Evolutionary conservation across 805 yeast genomes (phyloP).

Genomic region (Candida hungchunana): DNA sequence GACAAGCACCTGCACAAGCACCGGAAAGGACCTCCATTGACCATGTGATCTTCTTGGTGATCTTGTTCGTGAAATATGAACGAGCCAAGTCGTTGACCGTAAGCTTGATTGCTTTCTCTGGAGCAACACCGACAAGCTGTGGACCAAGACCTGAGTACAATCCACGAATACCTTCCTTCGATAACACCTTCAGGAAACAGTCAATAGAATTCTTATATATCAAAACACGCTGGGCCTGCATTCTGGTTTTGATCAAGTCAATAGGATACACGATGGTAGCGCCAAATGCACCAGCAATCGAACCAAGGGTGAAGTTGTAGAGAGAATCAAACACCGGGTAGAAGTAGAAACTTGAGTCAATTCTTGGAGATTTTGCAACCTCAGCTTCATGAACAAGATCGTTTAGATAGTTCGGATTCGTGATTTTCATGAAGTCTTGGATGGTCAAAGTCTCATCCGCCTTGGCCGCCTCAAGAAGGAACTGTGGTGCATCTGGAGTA

Average conservation of each 20-base stretch:
- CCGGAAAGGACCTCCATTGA: conserved; percentile 81
- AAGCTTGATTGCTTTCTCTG: conserved; percentile 94
- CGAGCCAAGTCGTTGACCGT: conserved; percentile 90
- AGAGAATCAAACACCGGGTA: conserved; percentile 78
- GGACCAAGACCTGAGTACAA: conserved; percentile 91
- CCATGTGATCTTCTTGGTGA: conserved; percentile 45
- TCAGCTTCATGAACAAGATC: conserved; percentile 19
- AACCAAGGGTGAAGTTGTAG: conserved; percentile 85
- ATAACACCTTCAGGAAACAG: conserved; percentile 75
- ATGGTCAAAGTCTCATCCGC: conserved; percentile 18
- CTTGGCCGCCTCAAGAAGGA: conserved; percentile 11
- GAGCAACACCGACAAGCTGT: conserved; percentile 95
- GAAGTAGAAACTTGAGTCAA: conserved; percentile 34
- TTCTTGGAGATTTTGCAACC: conserved; percentile 10
- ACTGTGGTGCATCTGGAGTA: conserved; percentile 13
- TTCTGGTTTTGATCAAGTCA: conserved; percentile 91
- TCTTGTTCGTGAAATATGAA: conserved; percentile 54
- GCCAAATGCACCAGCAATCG: conserved; percentile 96
- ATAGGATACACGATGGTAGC: conserved; percentile 98
- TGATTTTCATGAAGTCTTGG: conserved; percentile 37
- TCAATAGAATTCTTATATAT: conserved; percentile 78
- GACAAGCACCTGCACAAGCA: conserved; percentile 94
- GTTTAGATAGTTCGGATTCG: conserved; percentile 37
- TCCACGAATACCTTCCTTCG: conserved; percentile 77
- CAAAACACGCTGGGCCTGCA: conserved; percentile 88